Base-by-base conservation (phyloP, 2,329 filamentous ascomycete species). In the Dothidotthia symphoricarpi region DNA sequence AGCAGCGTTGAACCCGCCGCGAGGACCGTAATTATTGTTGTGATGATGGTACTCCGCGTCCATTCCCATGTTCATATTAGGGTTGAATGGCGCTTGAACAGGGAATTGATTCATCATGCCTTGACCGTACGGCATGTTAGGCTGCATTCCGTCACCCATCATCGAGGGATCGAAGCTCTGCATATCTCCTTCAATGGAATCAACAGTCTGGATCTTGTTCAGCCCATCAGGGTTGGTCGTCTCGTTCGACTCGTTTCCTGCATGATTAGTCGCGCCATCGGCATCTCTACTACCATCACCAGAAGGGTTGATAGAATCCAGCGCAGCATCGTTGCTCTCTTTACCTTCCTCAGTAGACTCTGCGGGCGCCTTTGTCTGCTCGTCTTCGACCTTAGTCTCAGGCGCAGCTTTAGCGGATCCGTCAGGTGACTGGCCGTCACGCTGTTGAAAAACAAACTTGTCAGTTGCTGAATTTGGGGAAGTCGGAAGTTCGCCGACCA, bases 11-110 rank as follows among this genome's bases (percentile, higher is more conserved):
- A 71, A 74, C 22, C 70, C 70, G 40, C 75, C 75, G 40, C 72
- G 71, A 53, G 69, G 66, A 28, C 65, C 70, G 46, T 59, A 65
- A 19, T 63, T 64, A 29, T 65, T 66, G 31, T 67, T 67, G 8
- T 51, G 45, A 26, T 56, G 47, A 22, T 22, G 47, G 9, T 22
- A 22, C 5, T 22, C 19, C 9, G 19, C 19, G 9, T 22, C 19
- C 39, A 53, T 63, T 7, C 56, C 70, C 63, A 47, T 69, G 60
- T 59, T 67, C 51, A 58, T 56, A 34, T 61, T 67, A 28, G 67
- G 51, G 36, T 64, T 64, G 47, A 66, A 63, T 39, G 66, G 57
- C 29, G 63, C 55, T 51, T 84, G 83, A 58, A 83, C 76, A 57
- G 76, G 72, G 66, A 76, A 81, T 49, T 61, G 54, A 41, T 61